phyloP scores from a whole-genome alignment of 306 rosid genomes.

The Cucurbita maxima region DNA sequence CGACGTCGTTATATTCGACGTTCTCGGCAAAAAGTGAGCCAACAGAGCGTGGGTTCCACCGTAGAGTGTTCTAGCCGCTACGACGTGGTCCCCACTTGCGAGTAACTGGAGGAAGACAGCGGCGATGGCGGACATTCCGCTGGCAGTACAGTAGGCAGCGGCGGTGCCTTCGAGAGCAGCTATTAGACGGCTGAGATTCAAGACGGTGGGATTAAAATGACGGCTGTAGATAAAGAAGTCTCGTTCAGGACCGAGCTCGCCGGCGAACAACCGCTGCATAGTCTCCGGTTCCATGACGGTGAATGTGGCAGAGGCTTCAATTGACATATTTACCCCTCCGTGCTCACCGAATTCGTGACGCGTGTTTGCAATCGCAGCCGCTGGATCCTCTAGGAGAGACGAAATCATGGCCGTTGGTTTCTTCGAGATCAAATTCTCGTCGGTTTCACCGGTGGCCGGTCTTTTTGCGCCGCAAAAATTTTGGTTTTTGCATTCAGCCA shows the following conservation, averaged over 20 bases:
- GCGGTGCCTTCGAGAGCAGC: conserved; percentile 87
- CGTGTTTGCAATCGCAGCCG: conserved; percentile 50
- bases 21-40: conserved; percentile 48
- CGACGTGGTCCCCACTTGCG: conserved; percentile 53
- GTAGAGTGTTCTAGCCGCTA: conserved; percentile 45
- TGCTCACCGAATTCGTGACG: conserved; percentile 97
- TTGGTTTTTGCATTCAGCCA: conserved; percentile 30
- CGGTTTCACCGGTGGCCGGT: conserved; percentile 13
- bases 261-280: conserved; percentile 72
- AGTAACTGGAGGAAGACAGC: conserved; percentile 49
- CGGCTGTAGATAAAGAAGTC: conserved; percentile 96
- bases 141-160: conserved; percentile 88
- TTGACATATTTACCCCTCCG: conserved; percentile 98
- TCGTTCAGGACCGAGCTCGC: conserved; percentile 75
- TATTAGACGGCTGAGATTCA: conserved; percentile 76
- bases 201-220: conserved; percentile 87
- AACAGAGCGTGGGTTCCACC: conserved; percentile 94
- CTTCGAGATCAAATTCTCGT: conserved; percentile 16
- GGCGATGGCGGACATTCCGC: conserved; percentile 84
- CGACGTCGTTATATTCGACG: conserved; percentile 38
- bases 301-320: conserved; percentile 95
- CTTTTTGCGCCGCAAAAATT: conserved; percentile 24
- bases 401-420: conserved; percentile 21
- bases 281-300: conserved; percentile 98
- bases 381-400: conserved; percentile 30